Evolutionary conservation across 306 rosid genomes (phyloP).

Genomic region (Trichosanthes cucumerina): DNA sequence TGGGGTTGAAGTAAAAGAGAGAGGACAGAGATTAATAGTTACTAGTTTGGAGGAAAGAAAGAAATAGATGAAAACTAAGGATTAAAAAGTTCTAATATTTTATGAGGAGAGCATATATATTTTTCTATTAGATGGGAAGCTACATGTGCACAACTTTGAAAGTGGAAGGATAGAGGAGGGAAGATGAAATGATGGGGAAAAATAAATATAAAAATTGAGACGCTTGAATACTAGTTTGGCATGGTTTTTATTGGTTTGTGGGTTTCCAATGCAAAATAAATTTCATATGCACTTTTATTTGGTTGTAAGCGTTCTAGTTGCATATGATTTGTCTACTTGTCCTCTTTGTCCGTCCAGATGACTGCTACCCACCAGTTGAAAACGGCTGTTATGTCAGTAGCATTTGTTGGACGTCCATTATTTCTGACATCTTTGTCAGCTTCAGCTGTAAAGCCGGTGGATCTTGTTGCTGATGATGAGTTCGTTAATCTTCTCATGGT

Average conservation of each 20-base stretch:
- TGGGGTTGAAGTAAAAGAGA: not conserved
- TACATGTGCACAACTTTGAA: not conserved
- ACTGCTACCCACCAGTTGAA: constrained; percentile 99
- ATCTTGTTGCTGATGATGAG: constrained; percentile 46
- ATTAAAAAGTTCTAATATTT: not conserved
- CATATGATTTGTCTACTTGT: constrained; percentile 22
- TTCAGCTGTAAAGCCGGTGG: constrained; percentile 35
- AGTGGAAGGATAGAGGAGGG: not conserved
- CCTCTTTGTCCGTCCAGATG: constrained; percentile 69
- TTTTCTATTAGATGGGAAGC: not conserved
- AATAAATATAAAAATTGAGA: not conserved
- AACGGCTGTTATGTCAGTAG: constrained; percentile 93
- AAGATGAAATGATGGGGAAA: not conserved
- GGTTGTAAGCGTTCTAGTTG: constrained; percentile 6
- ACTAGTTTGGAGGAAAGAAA: not conserved
- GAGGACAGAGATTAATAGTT: not conserved
- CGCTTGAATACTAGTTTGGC: not conserved
- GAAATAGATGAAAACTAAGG: not conserved
- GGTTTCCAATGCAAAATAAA: constrained; percentile 1
- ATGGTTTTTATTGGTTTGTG: not conserved
- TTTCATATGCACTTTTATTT: not conserved
- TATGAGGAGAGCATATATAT: not conserved
- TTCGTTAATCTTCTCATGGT: constrained; percentile 73
- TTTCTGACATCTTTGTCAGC: constrained; percentile 61
- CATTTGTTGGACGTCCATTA: constrained; percentile 92